These are phyloP conservation scores for Narthecium ossifragum DNA, from an alignment of 106 monocot genomes.

Conservation along the genomic window DNA sequence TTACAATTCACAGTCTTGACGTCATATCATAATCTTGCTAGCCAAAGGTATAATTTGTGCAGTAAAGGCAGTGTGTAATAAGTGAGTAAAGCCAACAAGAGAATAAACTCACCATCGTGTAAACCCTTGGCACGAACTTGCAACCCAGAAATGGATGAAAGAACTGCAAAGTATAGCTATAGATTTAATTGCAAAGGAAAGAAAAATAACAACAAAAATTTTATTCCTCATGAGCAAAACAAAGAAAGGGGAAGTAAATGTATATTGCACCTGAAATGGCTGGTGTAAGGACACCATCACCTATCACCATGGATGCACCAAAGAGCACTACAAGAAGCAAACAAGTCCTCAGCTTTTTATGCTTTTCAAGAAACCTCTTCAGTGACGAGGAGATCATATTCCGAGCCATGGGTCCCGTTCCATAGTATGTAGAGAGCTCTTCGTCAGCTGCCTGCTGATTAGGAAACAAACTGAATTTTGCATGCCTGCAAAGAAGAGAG, in stretches of 20 bases:
- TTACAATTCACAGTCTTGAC: no score
- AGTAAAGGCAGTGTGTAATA: no score
- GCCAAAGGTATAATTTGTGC: no score
- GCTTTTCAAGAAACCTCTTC: constrained; percentile 52
- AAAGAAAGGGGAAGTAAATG: neutral
- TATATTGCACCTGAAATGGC: constrained; percentile 42
- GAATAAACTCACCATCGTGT: constrained; percentile 11
- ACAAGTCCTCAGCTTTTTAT: constrained; percentile 39
- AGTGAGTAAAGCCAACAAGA: no score
- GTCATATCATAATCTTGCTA: no score
- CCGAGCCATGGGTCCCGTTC: constrained; percentile 24
- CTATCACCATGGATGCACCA: constrained; percentile 58
- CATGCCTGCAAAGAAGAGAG: constrained; percentile 88
- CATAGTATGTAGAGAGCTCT: constrained; percentile 82
- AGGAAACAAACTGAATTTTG: constrained; percentile 84
- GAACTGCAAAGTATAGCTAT: constrained; percentile 22
- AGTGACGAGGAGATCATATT: constrained; percentile 34
- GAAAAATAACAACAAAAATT: neutral
- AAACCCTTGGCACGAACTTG: constrained; percentile 24
- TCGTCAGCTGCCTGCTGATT: constrained; percentile 94
- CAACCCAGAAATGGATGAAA: constrained; percentile 47
- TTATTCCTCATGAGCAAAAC: neutral
- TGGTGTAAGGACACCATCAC: constrained; percentile 47
- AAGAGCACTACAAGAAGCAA: constrained; percentile 45
- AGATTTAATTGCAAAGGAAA: neutral